Percentiles rank a stretch among this genome's conserved stretches.
Conservation (phyloP, 176 grass and related monocot genomes). For the Elymus sibiricus region DNA sequence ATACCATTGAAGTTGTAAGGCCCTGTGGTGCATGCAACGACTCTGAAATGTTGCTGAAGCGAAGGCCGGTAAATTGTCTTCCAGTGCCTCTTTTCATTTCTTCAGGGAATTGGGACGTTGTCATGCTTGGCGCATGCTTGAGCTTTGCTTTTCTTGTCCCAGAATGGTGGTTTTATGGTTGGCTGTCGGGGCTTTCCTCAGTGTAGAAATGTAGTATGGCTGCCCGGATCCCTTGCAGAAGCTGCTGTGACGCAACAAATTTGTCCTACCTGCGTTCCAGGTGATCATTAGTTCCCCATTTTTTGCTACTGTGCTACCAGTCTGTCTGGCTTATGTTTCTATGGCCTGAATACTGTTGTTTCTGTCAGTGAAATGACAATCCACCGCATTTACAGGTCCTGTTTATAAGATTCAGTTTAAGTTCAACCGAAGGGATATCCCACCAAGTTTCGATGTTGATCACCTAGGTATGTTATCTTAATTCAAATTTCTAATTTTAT, state of each 20-base stretch:
- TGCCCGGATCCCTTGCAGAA: constrained; percentile 82
- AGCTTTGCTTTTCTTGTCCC: not conserved
- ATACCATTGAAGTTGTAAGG: constrained; percentile 57
- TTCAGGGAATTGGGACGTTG: not conserved
- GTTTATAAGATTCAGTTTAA: constrained; percentile 86
- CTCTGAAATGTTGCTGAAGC: constrained; percentile 83
- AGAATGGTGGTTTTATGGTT: constrained; percentile 24
- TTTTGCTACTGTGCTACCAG: constrained; percentile 7
- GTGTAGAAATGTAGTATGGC: constrained; percentile 97
- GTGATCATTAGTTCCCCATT: constrained; percentile 35
- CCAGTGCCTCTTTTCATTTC: constrained; percentile 14
- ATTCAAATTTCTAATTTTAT: not conserved
- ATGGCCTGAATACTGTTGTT: constrained; percentile 2
- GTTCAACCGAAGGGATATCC: constrained; percentile 82
- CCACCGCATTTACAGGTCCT: constrained; percentile 44
- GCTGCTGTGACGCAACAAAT: constrained; percentile 67
- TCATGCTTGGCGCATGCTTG: constrained; percentile 3
- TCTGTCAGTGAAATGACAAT: constrained; percentile 11
- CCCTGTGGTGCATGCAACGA: constrained; percentile 65
- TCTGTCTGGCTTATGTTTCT: constrained; percentile 10
- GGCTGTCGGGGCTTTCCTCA: constrained; percentile 34
- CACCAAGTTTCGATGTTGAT: constrained; percentile 83
- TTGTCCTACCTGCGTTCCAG: constrained; percentile 81
- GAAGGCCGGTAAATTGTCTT: constrained; percentile 48
- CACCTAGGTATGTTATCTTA: constrained; percentile 64